Percentiles rank a stretch among this genome's conserved stretches.
Conservation (phyloP, 139 green algal species). For the Monoraphidium neglectum region DNA sequence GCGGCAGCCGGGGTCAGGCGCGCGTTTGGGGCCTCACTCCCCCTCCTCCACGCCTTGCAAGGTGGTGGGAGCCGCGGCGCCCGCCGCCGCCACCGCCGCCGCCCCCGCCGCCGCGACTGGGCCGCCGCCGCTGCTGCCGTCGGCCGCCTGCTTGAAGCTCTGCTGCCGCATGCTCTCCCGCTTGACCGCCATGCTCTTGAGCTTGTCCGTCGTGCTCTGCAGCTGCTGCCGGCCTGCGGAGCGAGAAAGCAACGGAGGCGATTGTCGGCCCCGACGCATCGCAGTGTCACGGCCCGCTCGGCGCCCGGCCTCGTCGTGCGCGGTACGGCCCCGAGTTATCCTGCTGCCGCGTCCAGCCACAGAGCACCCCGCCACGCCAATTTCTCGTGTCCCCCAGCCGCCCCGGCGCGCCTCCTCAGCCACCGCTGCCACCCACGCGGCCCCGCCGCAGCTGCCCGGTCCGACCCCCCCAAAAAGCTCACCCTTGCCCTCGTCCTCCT, state of each 20-base stretch:
- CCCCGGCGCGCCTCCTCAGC: too few species aligned
- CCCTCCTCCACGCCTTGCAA: too few species aligned
- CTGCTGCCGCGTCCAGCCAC: background rate
- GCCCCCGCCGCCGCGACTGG: too few species aligned
- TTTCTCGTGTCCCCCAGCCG: too few species aligned
- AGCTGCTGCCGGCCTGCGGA: constrained; percentile 45
- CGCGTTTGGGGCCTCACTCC: too few species aligned
- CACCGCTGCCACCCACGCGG: background rate
- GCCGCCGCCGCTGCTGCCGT: background rate
- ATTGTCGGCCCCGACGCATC: too few species aligned
- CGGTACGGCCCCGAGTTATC: too few species aligned
- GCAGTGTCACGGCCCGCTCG: background rate
- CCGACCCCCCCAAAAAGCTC: background rate
- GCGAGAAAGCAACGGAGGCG: background rate
- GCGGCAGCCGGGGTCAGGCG: too few species aligned
- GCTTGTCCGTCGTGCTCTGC: constrained; percentile 52
- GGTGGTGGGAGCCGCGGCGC: too few species aligned
- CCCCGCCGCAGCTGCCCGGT: background rate
- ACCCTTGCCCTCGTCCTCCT: constrained; percentile 15
- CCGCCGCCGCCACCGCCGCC: too few species aligned
- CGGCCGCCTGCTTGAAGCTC: constrained; percentile 33
- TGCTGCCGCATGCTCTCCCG: constrained; percentile 49
- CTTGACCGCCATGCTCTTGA: constrained; percentile 61
- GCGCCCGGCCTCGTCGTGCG: too few species aligned
- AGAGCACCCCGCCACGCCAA: too few species aligned